Conservation (phyloP, 1,139 yeast species). For the Insectozyma bohioensis region DNA sequence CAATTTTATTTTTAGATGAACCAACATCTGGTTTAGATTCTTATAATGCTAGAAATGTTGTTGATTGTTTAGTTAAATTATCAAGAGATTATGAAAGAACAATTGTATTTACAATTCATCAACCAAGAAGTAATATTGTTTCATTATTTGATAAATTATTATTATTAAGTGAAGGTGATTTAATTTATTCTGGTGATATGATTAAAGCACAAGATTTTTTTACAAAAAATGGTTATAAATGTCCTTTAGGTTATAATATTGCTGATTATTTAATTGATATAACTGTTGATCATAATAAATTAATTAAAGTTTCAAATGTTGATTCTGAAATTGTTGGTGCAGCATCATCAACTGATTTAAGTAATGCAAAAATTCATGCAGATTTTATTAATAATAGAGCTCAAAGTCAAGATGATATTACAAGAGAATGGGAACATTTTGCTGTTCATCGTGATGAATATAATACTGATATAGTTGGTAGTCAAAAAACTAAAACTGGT, state of each 20-base stretch:
- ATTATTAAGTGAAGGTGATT: constrained; percentile 78
- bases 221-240: constrained; percentile 68
- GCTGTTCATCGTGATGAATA: constrained; percentile 83
- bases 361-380: constrained; percentile 37
- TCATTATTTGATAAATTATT: constrained; percentile 82
- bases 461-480: constrained; percentile 19
- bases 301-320: constrained; percentile 24
- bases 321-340: constrained; percentile 17
- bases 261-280: constrained; percentile 93
- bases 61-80: constrained; percentile 78
- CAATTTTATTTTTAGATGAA: constrained; percentile 78
- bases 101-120: constrained; percentile 90
- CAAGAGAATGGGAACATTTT: constrained; percentile 85
- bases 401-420: constrained; percentile 52
- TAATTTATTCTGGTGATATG: constrained; percentile 86
- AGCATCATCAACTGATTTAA: constrained; percentile 22
- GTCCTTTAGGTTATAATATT: constrained; percentile 88
- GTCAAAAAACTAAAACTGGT: constrained; percentile 18
- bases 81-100: constrained; percentile 84
- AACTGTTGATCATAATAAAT: constrained; percentile 62
- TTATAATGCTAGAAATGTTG: constrained; percentile 86
- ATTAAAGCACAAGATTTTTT: constrained; percentile 71
- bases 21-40: constrained; percentile 96
- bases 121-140: constrained; percentile 96
- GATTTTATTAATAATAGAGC: constrained; percentile 28